Conservation (phyloP, 1,139 yeast genomes). For the Chernovozyma aurita region DNA sequence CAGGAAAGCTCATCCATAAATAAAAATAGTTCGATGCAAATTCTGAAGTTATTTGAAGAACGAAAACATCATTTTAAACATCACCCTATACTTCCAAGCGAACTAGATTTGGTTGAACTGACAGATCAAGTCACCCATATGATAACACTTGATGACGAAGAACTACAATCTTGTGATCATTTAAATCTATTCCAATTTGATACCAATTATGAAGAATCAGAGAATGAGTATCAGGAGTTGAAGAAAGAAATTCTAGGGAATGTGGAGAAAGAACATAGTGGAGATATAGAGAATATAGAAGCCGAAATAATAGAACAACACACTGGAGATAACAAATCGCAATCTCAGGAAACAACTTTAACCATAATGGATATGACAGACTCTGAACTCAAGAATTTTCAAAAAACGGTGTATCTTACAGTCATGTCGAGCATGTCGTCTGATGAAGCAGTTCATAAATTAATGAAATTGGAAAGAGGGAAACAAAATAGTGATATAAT, state of each 20-base stretch:
- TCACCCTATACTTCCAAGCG: constrained; percentile 35
- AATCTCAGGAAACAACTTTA: not conserved
- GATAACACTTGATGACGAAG: constrained; percentile 43
- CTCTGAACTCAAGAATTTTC: constrained; percentile 54
- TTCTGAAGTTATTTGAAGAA: constrained; percentile 54
- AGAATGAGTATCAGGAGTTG: constrained; percentile 30
- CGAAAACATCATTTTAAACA: constrained; percentile 22
- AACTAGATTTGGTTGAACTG: constrained; percentile 60
- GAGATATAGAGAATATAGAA: constrained; percentile 16
- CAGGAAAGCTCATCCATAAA: constrained; percentile 48
- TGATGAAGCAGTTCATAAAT: constrained; percentile 89
- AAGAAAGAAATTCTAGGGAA: constrained; percentile 16
- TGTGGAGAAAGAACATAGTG: constrained; percentile 12
- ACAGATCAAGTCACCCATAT: constrained; percentile 61
- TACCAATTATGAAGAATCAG: constrained; percentile 47
- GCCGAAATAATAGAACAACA: constrained; percentile 13
- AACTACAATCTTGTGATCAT: constrained; percentile 39
- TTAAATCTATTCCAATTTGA: constrained; percentile 54
- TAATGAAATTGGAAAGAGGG: constrained; percentile 47
- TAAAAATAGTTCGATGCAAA: constrained; percentile 40
- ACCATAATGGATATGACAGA: constrained; percentile 66
- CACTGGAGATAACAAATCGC: constrained; percentile 13
- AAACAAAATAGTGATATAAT: constrained; percentile 30
- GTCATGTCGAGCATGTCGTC: constrained; percentile 91
- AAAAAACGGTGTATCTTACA: constrained; percentile 74